phyloP scores from a whole-genome alignment of 1,139 yeast species.

The Wickerhamomyces sp. region DNA sequence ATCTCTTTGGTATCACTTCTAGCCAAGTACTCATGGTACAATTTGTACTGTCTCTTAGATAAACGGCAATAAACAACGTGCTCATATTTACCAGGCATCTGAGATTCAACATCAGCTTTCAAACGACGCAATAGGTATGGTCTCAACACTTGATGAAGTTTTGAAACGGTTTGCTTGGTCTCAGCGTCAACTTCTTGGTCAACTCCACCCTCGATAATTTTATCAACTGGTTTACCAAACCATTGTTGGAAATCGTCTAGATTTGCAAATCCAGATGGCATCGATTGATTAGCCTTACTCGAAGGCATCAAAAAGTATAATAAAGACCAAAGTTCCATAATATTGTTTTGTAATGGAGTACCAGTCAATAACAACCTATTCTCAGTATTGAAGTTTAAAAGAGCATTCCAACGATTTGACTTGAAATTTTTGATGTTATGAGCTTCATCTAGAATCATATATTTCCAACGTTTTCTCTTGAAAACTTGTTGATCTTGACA shows the following conservation, averaged over 20 bases:
- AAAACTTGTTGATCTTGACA: conserved; percentile 95
- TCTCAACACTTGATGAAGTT: conserved; percentile 87
- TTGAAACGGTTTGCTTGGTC: conserved; percentile 78
- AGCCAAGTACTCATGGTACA: conserved; percentile 97
- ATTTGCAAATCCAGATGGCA: conserved; percentile 97
- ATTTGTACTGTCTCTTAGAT: conserved; percentile 85
- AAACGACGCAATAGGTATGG: conserved; percentile 89
- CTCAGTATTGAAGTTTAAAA: conserved; percentile 88
- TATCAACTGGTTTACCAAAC: conserved; percentile 97
- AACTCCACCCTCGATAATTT: conserved; percentile 70
- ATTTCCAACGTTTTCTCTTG: conserved; percentile 89
- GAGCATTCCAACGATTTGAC: conserved; percentile 95
- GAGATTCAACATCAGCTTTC: conserved; percentile 96
- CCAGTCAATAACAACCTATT: conserved; percentile 88
- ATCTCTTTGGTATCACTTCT: conserved; percentile 95
- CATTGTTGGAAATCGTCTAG: conserved; percentile 94
- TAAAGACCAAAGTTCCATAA: conserved; percentile 92
- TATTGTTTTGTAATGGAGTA: conserved; percentile 89
- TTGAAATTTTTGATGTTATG: conserved; percentile 96
- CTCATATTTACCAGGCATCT: conserved; percentile 98
- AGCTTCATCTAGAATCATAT: conserved; percentile 97
- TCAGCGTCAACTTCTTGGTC: conserved; percentile 55
- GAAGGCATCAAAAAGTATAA: conserved; percentile 95
- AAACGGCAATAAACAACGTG: conserved; percentile 90
- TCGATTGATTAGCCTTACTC: conserved; percentile 55